Evolutionary conservation across 2,329 filamentous ascomycete species (phyloP).

Genomic region (Scolecobasidium constrictum): DNA sequence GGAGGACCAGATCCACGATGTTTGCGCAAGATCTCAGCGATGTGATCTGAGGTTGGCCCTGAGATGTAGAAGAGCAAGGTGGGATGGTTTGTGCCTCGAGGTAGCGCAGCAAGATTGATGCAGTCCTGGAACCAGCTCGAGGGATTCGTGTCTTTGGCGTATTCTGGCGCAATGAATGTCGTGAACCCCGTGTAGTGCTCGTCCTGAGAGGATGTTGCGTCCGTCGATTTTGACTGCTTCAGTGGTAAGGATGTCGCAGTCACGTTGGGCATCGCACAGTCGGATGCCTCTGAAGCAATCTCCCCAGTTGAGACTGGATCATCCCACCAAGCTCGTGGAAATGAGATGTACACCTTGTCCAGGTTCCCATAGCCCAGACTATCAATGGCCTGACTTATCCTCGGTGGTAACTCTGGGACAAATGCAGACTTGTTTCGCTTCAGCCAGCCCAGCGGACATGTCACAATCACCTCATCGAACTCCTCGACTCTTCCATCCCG

Average conservation of each 20-base stretch:
- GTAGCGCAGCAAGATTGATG: slow-evolving; percentile 63
- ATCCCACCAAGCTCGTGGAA: slow-evolving; percentile 68
- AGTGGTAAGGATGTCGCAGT: slow-evolving; percentile 4
- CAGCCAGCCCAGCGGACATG: slow-evolving; percentile 58
- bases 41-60: slow-evolving; percentile 39
- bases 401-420: slow-evolving; percentile 41
- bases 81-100: slow-evolving; percentile 50
- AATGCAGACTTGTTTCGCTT: slow-evolving; percentile 48
- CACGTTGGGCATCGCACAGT: too few relatives aligned
- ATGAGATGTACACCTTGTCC: slow-evolving; percentile 56
- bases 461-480: slow-evolving; percentile 61
- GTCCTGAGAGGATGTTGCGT: slow-evolving; percentile 1
- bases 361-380: slow-evolving; percentile 59
- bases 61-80: slow-evolving; percentile 78
- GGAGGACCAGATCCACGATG: slow-evolving; percentile 11
- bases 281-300: background rate
- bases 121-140: slow-evolving; percentile 63
- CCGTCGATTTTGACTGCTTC: background rate
- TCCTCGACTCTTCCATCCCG: slow-evolving; percentile 33
- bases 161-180: slow-evolving; percentile 63
- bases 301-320: background rate
- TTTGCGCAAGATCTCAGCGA: slow-evolving; percentile 31
- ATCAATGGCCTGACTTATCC: slow-evolving; percentile 50
- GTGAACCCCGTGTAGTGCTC: slow-evolving; percentile 48
- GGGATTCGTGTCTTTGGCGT: slow-evolving; percentile 51